Evolutionary conservation across 2,329 filamentous ascomycete species (phyloP), one percentile per base, ranked within the genome.

Genomic region (Lasiodiplodia citricola): DNA sequence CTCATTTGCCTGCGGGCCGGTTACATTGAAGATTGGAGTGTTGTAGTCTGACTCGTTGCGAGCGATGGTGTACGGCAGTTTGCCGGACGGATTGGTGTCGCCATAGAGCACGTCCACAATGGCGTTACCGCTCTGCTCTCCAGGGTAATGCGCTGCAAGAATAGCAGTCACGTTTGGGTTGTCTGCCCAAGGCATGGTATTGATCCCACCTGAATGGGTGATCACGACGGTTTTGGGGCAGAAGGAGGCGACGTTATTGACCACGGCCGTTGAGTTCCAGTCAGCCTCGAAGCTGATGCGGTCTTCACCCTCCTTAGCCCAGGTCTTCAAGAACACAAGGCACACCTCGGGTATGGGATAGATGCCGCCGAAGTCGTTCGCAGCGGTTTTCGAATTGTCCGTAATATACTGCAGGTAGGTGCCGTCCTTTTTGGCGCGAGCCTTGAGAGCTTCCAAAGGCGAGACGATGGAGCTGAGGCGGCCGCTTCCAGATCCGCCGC

Each of bases 1-100:
- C 10, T n/a, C 31, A 16, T 7, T 37, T n/a, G 41, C 60, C 71
- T 70, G 1, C 71, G 72, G 5, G 67, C 54, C 2, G 69, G 51
- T 35, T 69, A 71, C 0, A 74, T 72, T 67, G 7, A 71, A 47
- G 50, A 72, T 70, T 0, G 70, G 35, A 35, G 76, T 55, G 37
- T 72, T 31, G 31, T 62, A 62, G 76, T 97, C 92, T 25, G 86
- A 82, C 0, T 90, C 83, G 0, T 84, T 84, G 73, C 89, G 90
- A 10, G 92, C 92, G 54, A 97, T 91, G 0, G 93, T 97, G 80
- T 96, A 97, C 0, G 94, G 94, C 2, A 97, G 83, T 68, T 92
- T 90, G 18, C 94, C 94, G 62, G 88, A 92, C 0, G 90, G 90
- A 74, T 93, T 95, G 13, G 89, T 85, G 23, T 90, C 86, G 7